Conservation (phyloP, 306 rosid species). For the Mucuna pruriens region DNA sequence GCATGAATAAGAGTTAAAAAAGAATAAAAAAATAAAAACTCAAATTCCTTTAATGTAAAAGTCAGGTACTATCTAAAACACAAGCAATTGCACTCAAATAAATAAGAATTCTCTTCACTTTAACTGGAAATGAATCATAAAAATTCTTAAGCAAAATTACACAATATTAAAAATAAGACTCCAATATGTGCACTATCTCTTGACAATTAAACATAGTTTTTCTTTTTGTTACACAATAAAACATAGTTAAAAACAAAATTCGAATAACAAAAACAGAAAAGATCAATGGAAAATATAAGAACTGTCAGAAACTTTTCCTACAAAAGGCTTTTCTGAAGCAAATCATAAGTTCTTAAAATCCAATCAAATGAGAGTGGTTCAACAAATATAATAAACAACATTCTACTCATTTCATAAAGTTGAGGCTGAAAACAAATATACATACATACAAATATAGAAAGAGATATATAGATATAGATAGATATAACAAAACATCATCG, state of each 20-base stretch:
- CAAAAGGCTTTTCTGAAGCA: not conserved
- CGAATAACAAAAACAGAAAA: constrained; percentile 2
- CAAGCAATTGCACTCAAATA: constrained; percentile 19
- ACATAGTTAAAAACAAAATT: constrained; percentile 2
- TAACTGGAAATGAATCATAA: constrained; percentile 9
- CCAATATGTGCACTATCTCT: not conserved
- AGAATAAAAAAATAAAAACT: not conserved
- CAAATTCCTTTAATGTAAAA: not conserved
- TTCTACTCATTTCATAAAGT: not conserved
- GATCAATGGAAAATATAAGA: not conserved
- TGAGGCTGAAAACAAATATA: not conserved
- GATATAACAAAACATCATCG: not conserved
- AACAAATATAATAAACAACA: not conserved
- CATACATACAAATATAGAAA: too few species aligned
- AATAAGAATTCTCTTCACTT: constrained; percentile 16
- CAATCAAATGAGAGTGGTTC: not conserved
- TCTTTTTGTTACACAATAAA: too few species aligned
- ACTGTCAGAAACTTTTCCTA: not conserved
- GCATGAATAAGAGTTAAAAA: constrained; percentile 7
- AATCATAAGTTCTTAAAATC: not conserved
- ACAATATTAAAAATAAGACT: not conserved
- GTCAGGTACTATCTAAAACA: not conserved
- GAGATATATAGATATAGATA: too few species aligned
- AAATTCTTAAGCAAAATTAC: constrained; percentile 5
- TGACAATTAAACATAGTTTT: not conserved